Conservation (phyloP, 441 rosid genomes). For the Gossypium gossypioides region DNA sequence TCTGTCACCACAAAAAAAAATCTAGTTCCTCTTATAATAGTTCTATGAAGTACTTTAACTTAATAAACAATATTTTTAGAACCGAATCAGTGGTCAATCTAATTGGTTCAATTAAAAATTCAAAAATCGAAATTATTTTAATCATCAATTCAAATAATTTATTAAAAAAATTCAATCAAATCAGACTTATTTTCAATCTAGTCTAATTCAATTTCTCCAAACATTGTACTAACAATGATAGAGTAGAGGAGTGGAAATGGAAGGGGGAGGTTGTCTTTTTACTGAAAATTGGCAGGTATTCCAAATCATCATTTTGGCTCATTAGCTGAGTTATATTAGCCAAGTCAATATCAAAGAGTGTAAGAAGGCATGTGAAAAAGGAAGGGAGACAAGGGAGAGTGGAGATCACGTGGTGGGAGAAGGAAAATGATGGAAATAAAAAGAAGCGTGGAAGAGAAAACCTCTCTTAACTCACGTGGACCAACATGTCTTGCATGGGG, state of each 20-base stretch:
- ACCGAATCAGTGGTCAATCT: accelerated
- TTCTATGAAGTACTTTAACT: too few species aligned
- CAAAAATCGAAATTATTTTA: accelerated
- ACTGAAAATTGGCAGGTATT: not conserved
- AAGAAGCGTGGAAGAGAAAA: conserved; percentile 26
- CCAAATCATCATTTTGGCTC: not conserved
- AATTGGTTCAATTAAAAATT: too few species aligned
- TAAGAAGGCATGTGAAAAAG: not conserved
- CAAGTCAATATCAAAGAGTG: not conserved
- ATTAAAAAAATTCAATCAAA: too few species aligned
- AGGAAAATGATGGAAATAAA: conserved; percentile 23
- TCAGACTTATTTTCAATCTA: too few species aligned
- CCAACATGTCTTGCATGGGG: conserved; percentile 49
- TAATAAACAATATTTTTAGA: too few species aligned
- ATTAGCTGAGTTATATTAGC: not conserved
- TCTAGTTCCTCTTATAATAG: too few species aligned
- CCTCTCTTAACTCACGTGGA: conserved; percentile 49
- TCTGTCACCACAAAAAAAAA: too few species aligned
- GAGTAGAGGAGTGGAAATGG: not conserved
- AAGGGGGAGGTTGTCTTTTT: not conserved
- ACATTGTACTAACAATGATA: too few species aligned
- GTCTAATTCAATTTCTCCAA: too few species aligned
- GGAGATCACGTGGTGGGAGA: conserved; percentile 39
- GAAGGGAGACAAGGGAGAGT: conserved; percentile 28
- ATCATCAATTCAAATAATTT: too few species aligned